Conservation (phyloP, 169 alveolate species). For the Plasmodium fragile region DNA sequence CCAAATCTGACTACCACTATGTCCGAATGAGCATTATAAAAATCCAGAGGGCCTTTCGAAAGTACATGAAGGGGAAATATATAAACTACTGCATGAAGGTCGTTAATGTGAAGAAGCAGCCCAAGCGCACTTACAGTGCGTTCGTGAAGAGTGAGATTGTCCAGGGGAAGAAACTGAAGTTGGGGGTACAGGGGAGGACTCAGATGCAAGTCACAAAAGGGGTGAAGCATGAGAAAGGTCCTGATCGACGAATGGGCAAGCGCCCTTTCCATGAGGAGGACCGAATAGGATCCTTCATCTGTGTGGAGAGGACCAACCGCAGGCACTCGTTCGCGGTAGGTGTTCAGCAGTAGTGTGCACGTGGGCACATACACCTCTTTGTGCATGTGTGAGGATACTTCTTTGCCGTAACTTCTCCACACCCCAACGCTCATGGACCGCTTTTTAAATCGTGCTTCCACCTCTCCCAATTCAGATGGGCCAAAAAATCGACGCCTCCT, state of each 20-base stretch:
- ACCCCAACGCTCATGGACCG: neutral
- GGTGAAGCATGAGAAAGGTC: neutral
- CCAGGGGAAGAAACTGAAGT: neutral
- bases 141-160: constrained; percentile 10
- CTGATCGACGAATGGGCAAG: neutral
- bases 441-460: no score
- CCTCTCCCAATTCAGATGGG: constrained; percentile 10
- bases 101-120: constrained; percentile 9
- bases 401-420: neutral
- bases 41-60: constrained; percentile 67
- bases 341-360: neutral
- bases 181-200: neutral
- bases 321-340: constrained; percentile 66
- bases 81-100: constrained; percentile 34
- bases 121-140: constrained; percentile 1
- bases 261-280: neutral
- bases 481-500: neutral
- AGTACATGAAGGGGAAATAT: constrained; percentile 56
- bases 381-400: neutral
- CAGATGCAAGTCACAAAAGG: neutral
- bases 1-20: constrained; percentile 53
- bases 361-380: neutral
- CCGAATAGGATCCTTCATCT: constrained; percentile 67
- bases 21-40: constrained; percentile 12
- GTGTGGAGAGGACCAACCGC: constrained; percentile 7